phyloP scores from a whole-genome alignment of 352 stramenopile species.

The Pythium dissimile region DNA sequence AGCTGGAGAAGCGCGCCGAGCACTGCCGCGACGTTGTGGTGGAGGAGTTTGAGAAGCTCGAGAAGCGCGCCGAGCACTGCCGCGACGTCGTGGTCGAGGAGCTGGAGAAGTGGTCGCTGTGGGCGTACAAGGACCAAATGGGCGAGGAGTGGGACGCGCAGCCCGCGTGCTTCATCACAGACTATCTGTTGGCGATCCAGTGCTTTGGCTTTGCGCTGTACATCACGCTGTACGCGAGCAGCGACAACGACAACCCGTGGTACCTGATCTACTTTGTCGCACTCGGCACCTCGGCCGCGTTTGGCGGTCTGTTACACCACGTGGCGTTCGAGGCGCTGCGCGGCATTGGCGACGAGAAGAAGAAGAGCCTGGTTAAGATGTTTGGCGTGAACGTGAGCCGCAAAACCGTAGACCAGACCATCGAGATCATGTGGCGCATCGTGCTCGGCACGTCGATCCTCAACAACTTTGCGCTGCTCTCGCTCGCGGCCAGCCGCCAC shows the following conservation, averaged over 20 bases:
- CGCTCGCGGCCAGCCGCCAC: slow-evolving; percentile 72
- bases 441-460: slow-evolving; percentile 80
- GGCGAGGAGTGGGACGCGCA: slow-evolving; percentile 86
- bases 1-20: slow-evolving; percentile 63
- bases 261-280: slow-evolving; percentile 88
- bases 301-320: slow-evolving; percentile 79
- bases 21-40: slow-evolving; percentile 61
- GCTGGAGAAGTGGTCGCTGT: slow-evolving; percentile 56
- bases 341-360: slow-evolving; percentile 68
- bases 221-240: slow-evolving; percentile 63
- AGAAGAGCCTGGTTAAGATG: slow-evolving; percentile 59
- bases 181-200: slow-evolving; percentile 82
- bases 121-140: slow-evolving; percentile 66
- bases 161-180: slow-evolving; percentile 85
- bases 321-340: slow-evolving; percentile 75
- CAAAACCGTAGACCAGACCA: slow-evolving; percentile 65
- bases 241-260: slow-evolving; percentile 55
- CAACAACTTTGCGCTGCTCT: slow-evolving; percentile 83
- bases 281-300: slow-evolving; percentile 70
- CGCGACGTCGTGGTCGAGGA: slow-evolving; percentile 57
- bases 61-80: slow-evolving; percentile 53
- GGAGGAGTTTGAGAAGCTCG: slow-evolving; percentile 40
- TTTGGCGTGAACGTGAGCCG: slow-evolving; percentile 74
- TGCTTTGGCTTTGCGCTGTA: slow-evolving; percentile 82
- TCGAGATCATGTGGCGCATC: slow-evolving; percentile 78